Conservation (phyloP, 2,329 filamentous ascomycete genomes). For the Kalaharituber pfeilii region DNA sequence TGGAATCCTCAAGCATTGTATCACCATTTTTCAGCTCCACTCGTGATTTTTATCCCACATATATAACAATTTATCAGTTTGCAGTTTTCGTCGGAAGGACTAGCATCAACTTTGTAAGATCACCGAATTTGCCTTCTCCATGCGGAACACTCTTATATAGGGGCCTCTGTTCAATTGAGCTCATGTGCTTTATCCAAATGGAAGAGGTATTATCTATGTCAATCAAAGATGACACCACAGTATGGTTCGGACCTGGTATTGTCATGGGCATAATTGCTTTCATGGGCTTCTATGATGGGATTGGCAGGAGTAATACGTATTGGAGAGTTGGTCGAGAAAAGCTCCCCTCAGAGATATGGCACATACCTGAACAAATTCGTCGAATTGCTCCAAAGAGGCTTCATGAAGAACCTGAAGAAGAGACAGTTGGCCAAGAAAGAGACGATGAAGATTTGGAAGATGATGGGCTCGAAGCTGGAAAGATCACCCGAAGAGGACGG, state of each 20-base stretch:
- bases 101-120: constrained; percentile 10
- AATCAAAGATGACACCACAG: background rate
- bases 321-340: constrained; percentile 13
- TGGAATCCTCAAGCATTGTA: background rate
- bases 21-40: constrained; percentile 7
- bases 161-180: constrained; percentile 7
- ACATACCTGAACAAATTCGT: constrained; percentile 3
- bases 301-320: constrained; percentile 17
- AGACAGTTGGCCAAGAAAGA: too few relatives aligned
- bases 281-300: constrained; percentile 12
- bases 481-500: too few relatives aligned
- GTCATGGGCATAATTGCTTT: constrained; percentile 8
- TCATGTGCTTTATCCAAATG: constrained; percentile 3
- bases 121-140: constrained; percentile 2
- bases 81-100: constrained; percentile 12
- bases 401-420: too few relatives aligned
- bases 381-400: background rate
- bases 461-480: too few relatives aligned
- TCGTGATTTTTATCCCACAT: constrained; percentile 14
- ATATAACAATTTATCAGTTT: constrained; percentile 14
- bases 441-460: too few relatives aligned
- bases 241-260: constrained; percentile 9
- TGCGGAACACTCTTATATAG: constrained; percentile 6
- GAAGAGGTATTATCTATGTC: background rate
- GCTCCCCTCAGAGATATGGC: constrained; percentile 12